phyloP scores from a whole-genome alignment of 139 green algal species.

The Monoraphidium neglectum region DNA sequence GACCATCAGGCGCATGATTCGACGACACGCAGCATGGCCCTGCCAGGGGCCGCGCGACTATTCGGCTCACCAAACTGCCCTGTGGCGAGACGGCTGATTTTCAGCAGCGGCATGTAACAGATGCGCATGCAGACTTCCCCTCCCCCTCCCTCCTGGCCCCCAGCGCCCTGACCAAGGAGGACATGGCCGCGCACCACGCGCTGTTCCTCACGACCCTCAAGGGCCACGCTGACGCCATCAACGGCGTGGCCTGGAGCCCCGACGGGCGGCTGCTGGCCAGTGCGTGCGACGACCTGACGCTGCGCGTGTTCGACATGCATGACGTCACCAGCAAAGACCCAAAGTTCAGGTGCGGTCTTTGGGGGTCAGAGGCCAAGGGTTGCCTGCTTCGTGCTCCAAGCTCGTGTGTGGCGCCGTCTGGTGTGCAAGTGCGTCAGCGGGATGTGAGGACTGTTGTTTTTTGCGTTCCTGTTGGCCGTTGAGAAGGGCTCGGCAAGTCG shows the following conservation, averaged over 20 bases:
- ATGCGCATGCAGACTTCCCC: background rate
- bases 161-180: conserved; percentile 49
- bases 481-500: too few species aligned
- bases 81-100: background rate
- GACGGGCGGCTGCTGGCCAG: conserved; percentile 41
- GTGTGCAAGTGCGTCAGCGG: too few species aligned
- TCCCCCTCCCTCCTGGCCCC: background rate
- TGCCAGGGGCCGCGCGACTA: background rate
- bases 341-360: conserved; percentile 22
- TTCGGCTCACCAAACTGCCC: background rate
- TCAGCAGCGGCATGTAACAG: background rate
- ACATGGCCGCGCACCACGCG: conserved; percentile 41
- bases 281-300: conserved; percentile 47
- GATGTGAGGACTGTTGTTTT: too few species aligned
- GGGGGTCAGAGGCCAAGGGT: too few species aligned
- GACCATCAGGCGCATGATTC: background rate
- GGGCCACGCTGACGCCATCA: conserved; percentile 48
- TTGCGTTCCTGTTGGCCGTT: too few species aligned
- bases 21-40: background rate
- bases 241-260: conserved; percentile 37
- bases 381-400: too few species aligned
- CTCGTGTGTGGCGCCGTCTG: too few species aligned
- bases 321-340: conserved; percentile 1
- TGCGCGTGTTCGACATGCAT: conserved; percentile 21
- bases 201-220: conserved; percentile 59